phyloP scores from a whole-genome alignment of 805 yeast genomes.

The Groenewaldozyma salmanticensis region DNA sequence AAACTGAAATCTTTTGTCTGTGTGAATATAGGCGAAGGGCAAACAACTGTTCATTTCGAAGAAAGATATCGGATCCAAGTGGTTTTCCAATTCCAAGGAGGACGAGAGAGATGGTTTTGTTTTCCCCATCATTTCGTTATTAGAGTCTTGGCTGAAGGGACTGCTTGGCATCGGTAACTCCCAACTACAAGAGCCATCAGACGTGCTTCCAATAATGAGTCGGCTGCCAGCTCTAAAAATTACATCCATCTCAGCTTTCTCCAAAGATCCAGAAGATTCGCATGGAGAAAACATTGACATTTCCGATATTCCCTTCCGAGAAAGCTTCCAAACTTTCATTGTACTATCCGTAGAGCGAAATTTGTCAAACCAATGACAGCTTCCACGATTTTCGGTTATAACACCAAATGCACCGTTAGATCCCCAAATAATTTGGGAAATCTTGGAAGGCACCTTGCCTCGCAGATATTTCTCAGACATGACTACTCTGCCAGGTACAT shows the following conservation, averaged over 20 bases:
- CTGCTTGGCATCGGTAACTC: constrained; percentile 35
- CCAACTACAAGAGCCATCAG: constrained; percentile 20
- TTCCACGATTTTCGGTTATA: constrained; percentile 45
- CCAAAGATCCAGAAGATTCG: not conserved
- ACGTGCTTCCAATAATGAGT: constrained; percentile 10
- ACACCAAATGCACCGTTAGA: constrained; percentile 39
- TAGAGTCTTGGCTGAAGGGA: not conserved
- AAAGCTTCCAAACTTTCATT: constrained; percentile 18
- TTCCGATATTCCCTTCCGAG: constrained; percentile 16
- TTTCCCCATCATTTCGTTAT: not conserved
- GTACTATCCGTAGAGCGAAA: constrained; percentile 12
- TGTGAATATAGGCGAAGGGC: constrained; percentile 21
- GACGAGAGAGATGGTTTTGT: not conserved
- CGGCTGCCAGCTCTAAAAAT: constrained; percentile 8
- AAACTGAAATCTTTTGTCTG: constrained; percentile 16
- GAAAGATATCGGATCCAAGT: constrained; percentile 15
- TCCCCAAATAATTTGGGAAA: constrained; percentile 46
- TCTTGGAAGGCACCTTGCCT: constrained; percentile 52
- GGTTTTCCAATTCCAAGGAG: not conserved
- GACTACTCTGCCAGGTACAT: constrained; percentile 39
- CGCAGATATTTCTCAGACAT: constrained; percentile 49
- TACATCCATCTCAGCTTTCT: not conserved
- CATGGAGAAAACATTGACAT: constrained; percentile 2
- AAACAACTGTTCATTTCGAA: constrained; percentile 20
- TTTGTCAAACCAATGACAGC: constrained; percentile 50